phyloP scores from a whole-genome alignment of 2,329 filamentous ascomycete species.

The Geoglossum cookeanum region DNA sequence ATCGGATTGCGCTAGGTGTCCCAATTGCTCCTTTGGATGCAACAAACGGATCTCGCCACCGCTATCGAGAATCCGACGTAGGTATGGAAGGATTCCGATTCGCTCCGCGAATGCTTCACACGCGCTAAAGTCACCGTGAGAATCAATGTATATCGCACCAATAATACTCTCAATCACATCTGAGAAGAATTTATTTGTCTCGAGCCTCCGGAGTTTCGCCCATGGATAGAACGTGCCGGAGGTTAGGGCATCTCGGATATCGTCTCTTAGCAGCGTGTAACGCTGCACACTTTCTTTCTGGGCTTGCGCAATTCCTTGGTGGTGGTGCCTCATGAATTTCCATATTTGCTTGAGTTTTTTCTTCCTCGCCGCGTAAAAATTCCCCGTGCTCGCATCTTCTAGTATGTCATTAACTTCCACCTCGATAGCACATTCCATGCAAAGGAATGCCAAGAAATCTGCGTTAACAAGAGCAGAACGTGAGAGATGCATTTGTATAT shows the following conservation, averaged over 20 bases:
- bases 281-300: conserved; percentile 27
- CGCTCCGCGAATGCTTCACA: conserved; percentile 42
- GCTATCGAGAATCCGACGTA: conserved; percentile 39
- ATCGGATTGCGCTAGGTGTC: conserved; percentile 32
- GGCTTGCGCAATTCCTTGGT: conserved; percentile 25
- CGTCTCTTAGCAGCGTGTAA: conserved; percentile 29
- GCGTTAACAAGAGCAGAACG: conserved; percentile 63
- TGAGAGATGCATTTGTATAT: conserved; percentile 53
- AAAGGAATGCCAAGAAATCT: conserved; percentile 58
- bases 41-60: conserved; percentile 30
- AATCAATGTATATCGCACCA: conserved; percentile 73
- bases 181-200: conserved; percentile 58
- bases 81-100: conserved; percentile 44
- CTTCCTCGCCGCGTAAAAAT: conserved; percentile 12
- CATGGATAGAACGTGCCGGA: conserved; percentile 49
- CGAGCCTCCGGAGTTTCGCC: conserved; percentile 45
- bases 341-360: conserved; percentile 33
- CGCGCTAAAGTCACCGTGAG: conserved; percentile 34
- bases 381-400: conserved; percentile 15
- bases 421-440: conserved; percentile 35
- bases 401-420: conserved; percentile 17
- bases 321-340: conserved; percentile 47
- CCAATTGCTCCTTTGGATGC: conserved; percentile 50
- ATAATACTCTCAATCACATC: conserved; percentile 68
- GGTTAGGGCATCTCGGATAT: conserved; percentile 32